Evolutionary conservation across 306 rosid species (phyloP), one percentile per base, ranked within the genome.

Genomic region (Ormosia semicastrata): DNA sequence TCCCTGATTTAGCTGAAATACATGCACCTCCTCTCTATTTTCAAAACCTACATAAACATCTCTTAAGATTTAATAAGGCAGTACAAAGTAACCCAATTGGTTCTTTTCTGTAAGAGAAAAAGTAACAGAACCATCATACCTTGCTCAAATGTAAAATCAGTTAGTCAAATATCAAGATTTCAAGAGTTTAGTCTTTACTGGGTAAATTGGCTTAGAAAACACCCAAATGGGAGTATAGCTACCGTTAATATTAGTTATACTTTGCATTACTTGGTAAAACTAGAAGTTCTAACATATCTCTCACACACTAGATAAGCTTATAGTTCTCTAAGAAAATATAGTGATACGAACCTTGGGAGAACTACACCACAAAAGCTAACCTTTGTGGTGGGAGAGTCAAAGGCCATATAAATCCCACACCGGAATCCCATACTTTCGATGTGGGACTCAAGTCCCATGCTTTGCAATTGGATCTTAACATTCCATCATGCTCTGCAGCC

Each of bases 71-170:
- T 64, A 52, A 57, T 44, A 44, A 18, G 68, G 18, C 62, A 63
- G 18, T 63, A 53, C 41, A 18, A 47, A 30, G 43, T 32, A 53
- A 70, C 13, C 66, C 53, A 29, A n/a, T 18, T 39, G 14, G 13
- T 39, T 7, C 9, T 36, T 63, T 14, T 33, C 41, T 60, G 43
- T 34, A 62, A 24, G 0, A 24, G 24, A 46, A 67, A 66, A 56
- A 17, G 62, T 24, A 63, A 5, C 59, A 37, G 71, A 67, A 52
- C 50, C n/a, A 65, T 50, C 56, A 60, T 60, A 36, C 53, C 72
- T 47, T 57, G 32, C 44, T 80, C 66, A 52, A 49, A 29, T 62
- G 65, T 73, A 80, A 80, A 34, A 71, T 80, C 18, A 41, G 43
- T 57, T 43, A 40, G 41, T 60, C 54, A 63, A 46, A 71, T 32